Conservation (phyloP, 805 yeast species). For the Ogataea corticis region DNA sequence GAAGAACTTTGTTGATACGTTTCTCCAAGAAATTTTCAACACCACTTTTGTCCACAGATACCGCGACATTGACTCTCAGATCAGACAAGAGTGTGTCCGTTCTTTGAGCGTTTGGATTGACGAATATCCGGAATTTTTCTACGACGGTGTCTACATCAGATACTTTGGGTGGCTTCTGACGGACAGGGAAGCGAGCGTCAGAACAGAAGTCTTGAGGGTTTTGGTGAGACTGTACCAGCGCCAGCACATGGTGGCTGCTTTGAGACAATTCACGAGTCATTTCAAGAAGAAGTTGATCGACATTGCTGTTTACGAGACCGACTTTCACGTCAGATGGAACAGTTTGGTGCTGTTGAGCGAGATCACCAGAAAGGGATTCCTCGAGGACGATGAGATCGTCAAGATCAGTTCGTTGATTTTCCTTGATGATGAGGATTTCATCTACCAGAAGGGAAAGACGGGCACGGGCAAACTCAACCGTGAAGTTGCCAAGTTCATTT, state of each 20-base stretch:
- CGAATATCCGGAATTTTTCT: constrained; percentile 67
- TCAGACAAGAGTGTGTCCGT: constrained; percentile 68
- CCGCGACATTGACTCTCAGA: constrained; percentile 72
- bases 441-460: constrained; percentile 26
- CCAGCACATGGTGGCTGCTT: constrained; percentile 53
- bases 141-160: constrained; percentile 67
- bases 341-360: constrained; percentile 56
- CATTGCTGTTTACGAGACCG: constrained; percentile 59
- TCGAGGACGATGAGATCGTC: constrained; percentile 56
- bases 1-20: constrained; percentile 52
- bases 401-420: constrained; percentile 27
- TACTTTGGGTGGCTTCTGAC: constrained; percentile 84
- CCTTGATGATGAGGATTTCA: constrained; percentile 29
- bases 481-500: constrained; percentile 58
- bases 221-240: constrained; percentile 50
- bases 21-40: constrained; percentile 64
- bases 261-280: constrained; percentile 77
- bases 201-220: constrained; percentile 62
- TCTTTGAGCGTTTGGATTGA: constrained; percentile 72
- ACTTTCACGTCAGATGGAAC: constrained; percentile 50
- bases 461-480: constrained; percentile 33
- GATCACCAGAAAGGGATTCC: constrained; percentile 57
- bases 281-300: constrained; percentile 66
- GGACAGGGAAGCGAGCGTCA: constrained; percentile 62
- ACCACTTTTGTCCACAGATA: constrained; percentile 73